Evolutionary conservation across 2,329 filamentous ascomycete genomes (phyloP).

Genomic region (Paramyrothecium roridum): DNA sequence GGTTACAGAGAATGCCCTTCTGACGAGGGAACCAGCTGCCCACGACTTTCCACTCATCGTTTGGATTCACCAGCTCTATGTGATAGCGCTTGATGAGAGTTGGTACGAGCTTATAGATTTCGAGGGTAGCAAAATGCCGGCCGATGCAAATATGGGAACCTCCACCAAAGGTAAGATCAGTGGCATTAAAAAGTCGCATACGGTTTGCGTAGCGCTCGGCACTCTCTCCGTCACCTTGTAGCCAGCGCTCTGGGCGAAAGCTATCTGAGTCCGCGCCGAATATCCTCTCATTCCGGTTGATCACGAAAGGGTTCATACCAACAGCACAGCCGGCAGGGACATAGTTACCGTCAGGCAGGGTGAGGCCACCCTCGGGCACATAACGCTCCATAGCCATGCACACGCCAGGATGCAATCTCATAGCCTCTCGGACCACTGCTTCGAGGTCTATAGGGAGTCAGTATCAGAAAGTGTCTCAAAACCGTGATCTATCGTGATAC

Average conservation of each 20-base stretch:
- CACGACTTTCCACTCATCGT: slow-evolving; percentile 12
- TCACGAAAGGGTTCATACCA: slow-evolving; percentile 32
- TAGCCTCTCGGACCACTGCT: slow-evolving; percentile 45
- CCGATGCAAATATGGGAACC: slow-evolving; percentile 31
- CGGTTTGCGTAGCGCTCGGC: slow-evolving; percentile 27
- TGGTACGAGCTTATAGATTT: slow-evolving; percentile 32
- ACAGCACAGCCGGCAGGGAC: slow-evolving; percentile 23
- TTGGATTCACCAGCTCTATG: slow-evolving; percentile 23
- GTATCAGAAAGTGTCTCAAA: not conserved
- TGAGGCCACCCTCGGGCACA: slow-evolving; percentile 35
- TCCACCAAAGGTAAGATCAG: slow-evolving; percentile 29
- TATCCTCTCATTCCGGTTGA: slow-evolving; percentile 28
- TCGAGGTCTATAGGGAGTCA: slow-evolving; percentile 24
- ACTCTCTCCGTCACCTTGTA: slow-evolving; percentile 28
- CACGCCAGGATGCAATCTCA: slow-evolving; percentile 43
- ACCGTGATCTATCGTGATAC: not conserved
- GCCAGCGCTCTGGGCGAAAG: slow-evolving; percentile 45
- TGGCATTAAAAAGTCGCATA: slow-evolving; percentile 27
- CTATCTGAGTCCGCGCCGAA: slow-evolving; percentile 39
- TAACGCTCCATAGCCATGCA: slow-evolving; percentile 42
- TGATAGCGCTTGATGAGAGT: slow-evolving; percentile 44
- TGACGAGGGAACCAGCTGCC: slow-evolving; percentile 14
- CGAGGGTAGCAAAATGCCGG: slow-evolving; percentile 24
- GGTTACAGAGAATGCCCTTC: slow-evolving; percentile 12
- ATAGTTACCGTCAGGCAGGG: slow-evolving; percentile 24